Evolutionary conservation across 1,284 basidiomycete genomes (phyloP), one percentile per base, ranked within the genome.

Genomic region (Sporisorium exsertum): DNA sequence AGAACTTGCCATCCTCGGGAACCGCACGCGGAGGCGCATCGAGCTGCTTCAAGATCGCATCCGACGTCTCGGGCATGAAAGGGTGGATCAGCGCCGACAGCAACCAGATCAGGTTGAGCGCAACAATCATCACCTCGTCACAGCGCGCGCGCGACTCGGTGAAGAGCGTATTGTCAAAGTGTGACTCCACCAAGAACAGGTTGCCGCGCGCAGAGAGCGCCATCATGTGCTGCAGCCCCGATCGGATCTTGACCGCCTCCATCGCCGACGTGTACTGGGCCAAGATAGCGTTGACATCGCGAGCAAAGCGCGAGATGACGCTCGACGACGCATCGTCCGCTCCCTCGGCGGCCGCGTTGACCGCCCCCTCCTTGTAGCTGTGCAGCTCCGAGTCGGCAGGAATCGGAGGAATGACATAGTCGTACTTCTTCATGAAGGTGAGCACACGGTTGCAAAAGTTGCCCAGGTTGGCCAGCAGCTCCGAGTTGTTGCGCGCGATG

Each of bases 381-480:
- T 64, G 64, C 57, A 83, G 69, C 58, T 75, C 79, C 53, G 72
- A 71, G 55, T 71, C 78, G 12, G 67, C 57, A 9, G 80, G 81
- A 24, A 83, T 60, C 37, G 61, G 69, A 3, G 13, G 95, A 26
- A 98, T 88, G 52, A 92, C 86, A 47, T 92, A 88, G 68, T 91
- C 89, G 86, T 93, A 97, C 86, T 95, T 94, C 37, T 94, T 93
- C 56, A 94, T 90, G 83, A 99, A 99, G 86, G 97, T 97, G 84
- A 98, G 88, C 16, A 90, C 89, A 51, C 96, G 93, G 87, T 99
- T 99, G 78, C 98, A 93, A 86, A 98, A 99, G 88, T 99, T 99
- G 63, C 96, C 96, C 75, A 99, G 92, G 87, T 99, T 99, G 86
- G 97, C 96, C 75, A 99, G 87, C 43, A 99, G 88, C 80, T 98